A percentile compares a stretch with the other conserved stretches of the same genome.
These are phyloP conservation scores for Metschnikowia corniflorae DNA, from an alignment of 805 yeast genomes.

Conservation along the genomic window DNA sequence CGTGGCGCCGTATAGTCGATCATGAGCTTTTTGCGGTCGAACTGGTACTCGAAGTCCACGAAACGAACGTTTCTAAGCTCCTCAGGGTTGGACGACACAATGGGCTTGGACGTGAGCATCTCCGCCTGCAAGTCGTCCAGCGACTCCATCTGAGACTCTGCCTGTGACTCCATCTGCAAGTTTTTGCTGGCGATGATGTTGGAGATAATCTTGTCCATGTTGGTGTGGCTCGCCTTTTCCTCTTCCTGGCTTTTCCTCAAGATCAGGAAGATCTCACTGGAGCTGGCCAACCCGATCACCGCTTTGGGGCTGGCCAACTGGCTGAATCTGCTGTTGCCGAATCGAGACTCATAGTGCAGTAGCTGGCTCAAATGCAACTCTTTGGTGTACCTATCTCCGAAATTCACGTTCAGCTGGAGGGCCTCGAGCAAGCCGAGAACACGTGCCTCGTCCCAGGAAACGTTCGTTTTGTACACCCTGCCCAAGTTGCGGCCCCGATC, in stretches of 20 bases:
- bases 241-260: conserved; percentile 62
- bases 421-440: conserved; percentile 61
- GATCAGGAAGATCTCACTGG: conserved; percentile 57
- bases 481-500: conserved; percentile 81
- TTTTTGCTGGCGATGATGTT: conserved; percentile 11
- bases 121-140: conserved; percentile 5
- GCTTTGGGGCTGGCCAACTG: conserved; percentile 50
- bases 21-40: conserved; percentile 72
- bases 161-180: neutral
- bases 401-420: conserved; percentile 68
- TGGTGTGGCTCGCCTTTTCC: conserved; percentile 56
- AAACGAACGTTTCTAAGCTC: conserved; percentile 51
- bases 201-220: conserved; percentile 49
- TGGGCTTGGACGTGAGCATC: conserved; percentile 1
- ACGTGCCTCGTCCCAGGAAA: conserved; percentile 65
- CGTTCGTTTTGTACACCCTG: conserved; percentile 52
- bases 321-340: neutral
- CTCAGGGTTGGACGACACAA: conserved; percentile 3
- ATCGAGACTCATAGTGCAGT: conserved; percentile 7
- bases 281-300: conserved; percentile 58
- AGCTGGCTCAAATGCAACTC: conserved; percentile 26
- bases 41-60: conserved; percentile 76
- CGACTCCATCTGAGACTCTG: neutral
- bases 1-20: conserved; percentile 54
- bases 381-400: conserved; percentile 30